Evolutionary conservation across 2,329 filamentous ascomycete species (phyloP), one percentile per base, ranked within the genome.

Genomic region (Aspergillus brunneoviolaceus): DNA sequence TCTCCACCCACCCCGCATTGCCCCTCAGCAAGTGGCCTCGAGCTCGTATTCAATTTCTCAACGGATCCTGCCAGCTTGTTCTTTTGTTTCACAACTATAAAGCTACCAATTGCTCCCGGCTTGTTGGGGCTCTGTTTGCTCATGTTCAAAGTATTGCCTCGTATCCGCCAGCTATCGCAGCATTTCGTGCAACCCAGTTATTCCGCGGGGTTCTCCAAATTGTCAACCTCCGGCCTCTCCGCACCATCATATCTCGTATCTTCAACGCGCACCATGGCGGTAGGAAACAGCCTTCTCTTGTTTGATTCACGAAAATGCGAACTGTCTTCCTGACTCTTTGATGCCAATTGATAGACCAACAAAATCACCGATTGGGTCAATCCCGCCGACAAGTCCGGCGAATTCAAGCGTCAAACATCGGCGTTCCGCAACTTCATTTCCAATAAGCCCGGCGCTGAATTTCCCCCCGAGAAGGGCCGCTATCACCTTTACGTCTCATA

Each of bases 401-500:
- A 97, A 78, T 98, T 96, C 84, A 96, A 96, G 81, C 89, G 94
- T 63, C 90, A 92, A 75, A 83, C 84, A 63, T 95, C 91, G 62
- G 84, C 87, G 58, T 98, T 98, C 79, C 87, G 95, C 60, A 86
- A 89, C 75, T 90, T 81, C 76, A 90, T 96, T 75, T 91, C 89
- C 33, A 85, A 83, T 63, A 85, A 91, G 67, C 77, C 86, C 1
- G 88, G 85, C 48, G 89, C 91, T 5, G 79, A 88, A 74, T 97
- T 92, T 68, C 90, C 92, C 5, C 85, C 92, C 0, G 94, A 98
- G 79, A 91, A 91, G 78, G 91, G 85, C 56, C 85, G 95, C 58
- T 99, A 99, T 76, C 95, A 99, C 78, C 86, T 99, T 69, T 99
- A 94, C 74, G 89, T 96, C 67, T 94, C 89, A 70, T 96, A 96